Percentiles rank a stretch among this genome's conserved stretches.
Evolutionary conservation across 306 rosid species (phyloP).

Genomic region (Quercus parvula): DNA sequence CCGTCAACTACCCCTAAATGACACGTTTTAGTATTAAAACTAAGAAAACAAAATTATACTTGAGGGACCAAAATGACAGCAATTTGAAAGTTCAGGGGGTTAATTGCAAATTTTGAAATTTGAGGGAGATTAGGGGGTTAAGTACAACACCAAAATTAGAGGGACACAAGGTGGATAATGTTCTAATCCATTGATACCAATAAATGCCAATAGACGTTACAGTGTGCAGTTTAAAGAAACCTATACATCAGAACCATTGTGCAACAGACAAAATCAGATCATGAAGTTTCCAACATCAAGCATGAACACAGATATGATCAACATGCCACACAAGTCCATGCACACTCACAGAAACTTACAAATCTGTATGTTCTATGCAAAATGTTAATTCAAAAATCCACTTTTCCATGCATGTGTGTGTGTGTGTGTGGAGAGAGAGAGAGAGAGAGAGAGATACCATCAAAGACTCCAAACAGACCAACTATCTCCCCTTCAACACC

Average conservation of each 20-base stretch:
- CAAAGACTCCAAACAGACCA: constrained; percentile 96
- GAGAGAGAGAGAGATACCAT: constrained; percentile 48
- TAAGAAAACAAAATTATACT: too few relatives aligned
- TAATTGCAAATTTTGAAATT: too few relatives aligned
- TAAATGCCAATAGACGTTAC: neutral
- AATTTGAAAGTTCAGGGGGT: too few relatives aligned
- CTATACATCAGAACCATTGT: neutral
- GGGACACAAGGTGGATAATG: neutral
- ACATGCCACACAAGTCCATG: neutral
- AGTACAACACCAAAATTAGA: too few relatives aligned
- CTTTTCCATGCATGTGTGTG: neutral
- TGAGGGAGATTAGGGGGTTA: too few relatives aligned
- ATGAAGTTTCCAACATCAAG: neutral
- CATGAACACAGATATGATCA: neutral
- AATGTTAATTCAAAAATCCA: neutral
- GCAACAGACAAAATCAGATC: neutral
- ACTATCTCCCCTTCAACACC: constrained; percentile 88
- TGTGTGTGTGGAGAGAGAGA: neutral
- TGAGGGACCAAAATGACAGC: too few relatives aligned
- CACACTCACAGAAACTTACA: neutral
- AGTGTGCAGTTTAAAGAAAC: neutral
- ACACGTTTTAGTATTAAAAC: too few relatives aligned
- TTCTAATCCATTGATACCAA: neutral
- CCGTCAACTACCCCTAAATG: too few relatives aligned
- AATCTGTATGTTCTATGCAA: neutral